phyloP scores from a whole-genome alignment of 805 yeast genomes.

The Candida qinlingensis region DNA sequence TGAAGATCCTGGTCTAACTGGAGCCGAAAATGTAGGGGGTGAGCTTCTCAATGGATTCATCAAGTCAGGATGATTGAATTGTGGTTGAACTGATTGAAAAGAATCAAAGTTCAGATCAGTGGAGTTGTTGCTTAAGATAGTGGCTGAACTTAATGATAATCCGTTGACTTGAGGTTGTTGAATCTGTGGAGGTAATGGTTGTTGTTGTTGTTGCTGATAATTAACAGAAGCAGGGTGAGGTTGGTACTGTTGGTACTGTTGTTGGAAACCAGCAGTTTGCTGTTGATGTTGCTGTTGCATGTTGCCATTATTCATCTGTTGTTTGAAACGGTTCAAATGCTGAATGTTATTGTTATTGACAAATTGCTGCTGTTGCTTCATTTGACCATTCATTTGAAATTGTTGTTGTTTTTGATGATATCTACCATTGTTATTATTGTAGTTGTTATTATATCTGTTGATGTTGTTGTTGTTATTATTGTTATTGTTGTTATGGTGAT shows the following conservation, averaged over 20 bases:
- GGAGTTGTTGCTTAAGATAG: neutral
- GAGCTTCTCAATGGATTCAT: conserved; percentile 12
- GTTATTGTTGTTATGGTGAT: conserved; percentile 8
- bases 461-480: conserved; percentile 8
- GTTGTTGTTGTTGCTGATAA: conserved; percentile 1
- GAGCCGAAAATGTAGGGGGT: conserved; percentile 15
- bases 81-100: conserved; percentile 13
- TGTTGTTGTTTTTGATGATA: conserved; percentile 7
- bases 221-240: neutral
- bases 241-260: conserved; percentile 6
- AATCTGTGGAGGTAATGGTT: neutral
- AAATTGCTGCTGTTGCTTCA: conserved; percentile 23
- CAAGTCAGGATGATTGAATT: conserved; percentile 11
- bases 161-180: conserved; percentile 3
- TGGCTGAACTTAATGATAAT: neutral
- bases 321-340: conserved; percentile 18
- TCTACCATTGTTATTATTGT: conserved; percentile 3
- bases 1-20: conserved; percentile 13
- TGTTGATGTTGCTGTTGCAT: conserved; percentile 3
- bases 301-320: conserved; percentile 9
- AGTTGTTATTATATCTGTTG: conserved; percentile 5
- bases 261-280: neutral
- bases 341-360: conserved; percentile 13
- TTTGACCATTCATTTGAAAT: conserved; percentile 20
- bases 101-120: conserved; percentile 7